Conservation (phyloP, 805 yeast genomes). For the Saccharomycopsis babjevae region DNA sequence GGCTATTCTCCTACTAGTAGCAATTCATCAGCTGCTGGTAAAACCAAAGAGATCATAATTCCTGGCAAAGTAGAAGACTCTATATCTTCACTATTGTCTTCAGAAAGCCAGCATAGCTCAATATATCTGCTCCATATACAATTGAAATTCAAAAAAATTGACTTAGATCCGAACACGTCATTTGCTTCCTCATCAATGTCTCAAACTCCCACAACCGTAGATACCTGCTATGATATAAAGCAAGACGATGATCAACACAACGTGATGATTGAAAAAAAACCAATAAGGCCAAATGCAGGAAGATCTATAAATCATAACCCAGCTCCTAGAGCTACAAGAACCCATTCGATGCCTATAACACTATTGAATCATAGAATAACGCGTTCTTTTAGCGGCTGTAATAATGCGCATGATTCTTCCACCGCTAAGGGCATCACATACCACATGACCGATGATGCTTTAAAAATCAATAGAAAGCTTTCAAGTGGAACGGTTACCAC, state of each 20-base stretch:
- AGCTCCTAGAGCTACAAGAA: constrained; percentile 37
- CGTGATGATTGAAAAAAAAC: not conserved
- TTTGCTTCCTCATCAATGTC: not conserved
- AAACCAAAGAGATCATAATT: constrained; percentile 11
- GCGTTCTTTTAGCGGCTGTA: not conserved
- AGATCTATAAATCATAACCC: constrained; percentile 34
- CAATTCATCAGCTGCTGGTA: not conserved
- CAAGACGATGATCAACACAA: not conserved
- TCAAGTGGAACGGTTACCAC: not conserved
- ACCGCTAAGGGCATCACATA: not conserved
- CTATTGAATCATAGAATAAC: not conserved
- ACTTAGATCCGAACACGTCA: not conserved
- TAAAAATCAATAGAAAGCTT: constrained; percentile 1
- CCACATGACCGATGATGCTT: not conserved
- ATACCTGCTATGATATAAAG: not conserved
- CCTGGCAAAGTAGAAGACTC: constrained; percentile 15
- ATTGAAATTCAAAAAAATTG: constrained; percentile 11
- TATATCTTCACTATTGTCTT: not conserved
- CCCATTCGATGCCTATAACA: constrained; percentile 32
- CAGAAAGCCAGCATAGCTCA: not conserved
- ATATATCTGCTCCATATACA: constrained; percentile 4
- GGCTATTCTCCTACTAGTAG: constrained; percentile 3
- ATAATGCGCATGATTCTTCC: not conserved
- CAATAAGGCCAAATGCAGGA: constrained; percentile 3
- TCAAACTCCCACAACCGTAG: not conserved